A percentile compares a stretch with the other conserved stretches of the same genome.
These are phyloP conservation scores for Lipomyces mesembrius DNA, from an alignment of 805 yeast species.

Conservation along the genomic window DNA sequence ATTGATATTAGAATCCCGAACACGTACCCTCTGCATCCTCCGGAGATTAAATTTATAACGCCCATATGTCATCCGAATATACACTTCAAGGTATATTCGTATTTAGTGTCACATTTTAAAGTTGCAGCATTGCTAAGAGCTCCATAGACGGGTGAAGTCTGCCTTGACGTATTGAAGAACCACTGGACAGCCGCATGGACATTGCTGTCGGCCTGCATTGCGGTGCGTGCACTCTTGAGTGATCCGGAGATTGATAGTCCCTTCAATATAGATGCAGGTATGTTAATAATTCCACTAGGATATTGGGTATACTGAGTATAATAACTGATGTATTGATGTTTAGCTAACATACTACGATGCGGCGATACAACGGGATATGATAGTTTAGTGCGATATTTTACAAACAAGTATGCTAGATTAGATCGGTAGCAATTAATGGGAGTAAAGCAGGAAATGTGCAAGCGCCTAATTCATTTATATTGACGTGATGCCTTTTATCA, in stretches of 20 bases:
- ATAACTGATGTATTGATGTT: not conserved
- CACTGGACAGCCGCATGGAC: slow-evolving; percentile 52
- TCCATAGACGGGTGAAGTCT: slow-evolving; percentile 47
- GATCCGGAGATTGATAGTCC: slow-evolving; percentile 49
- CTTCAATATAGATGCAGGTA: slow-evolving; percentile 49
- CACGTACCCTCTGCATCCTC: slow-evolving; percentile 57
- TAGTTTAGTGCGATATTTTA: slow-evolving; percentile 43
- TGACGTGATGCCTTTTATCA: not conserved
- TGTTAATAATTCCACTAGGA: not conserved
- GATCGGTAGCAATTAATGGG: not conserved
- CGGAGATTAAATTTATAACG: slow-evolving; percentile 51
- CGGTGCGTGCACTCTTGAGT: slow-evolving; percentile 47
- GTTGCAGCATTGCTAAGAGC: not conserved
- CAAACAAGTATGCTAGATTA: slow-evolving; percentile 33
- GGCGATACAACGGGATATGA: slow-evolving; percentile 43
- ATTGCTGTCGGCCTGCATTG: slow-evolving; percentile 46
- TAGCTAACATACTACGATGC: slow-evolving; percentile 42
- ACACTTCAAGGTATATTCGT: slow-evolving; percentile 42
- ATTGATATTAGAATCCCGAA: slow-evolving; percentile 50
- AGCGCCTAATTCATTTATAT: not conserved
- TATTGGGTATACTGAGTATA: not conserved
- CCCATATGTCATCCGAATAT: slow-evolving; percentile 48
- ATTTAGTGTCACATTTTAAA: not conserved
- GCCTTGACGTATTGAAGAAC: slow-evolving; percentile 47
- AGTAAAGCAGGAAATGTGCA: not conserved